A percentile compares a stretch with the other conserved stretches of the same genome.
These are phyloP conservation scores for Thuidium tamariscinum DNA, from an alignment of 225 moss, liverwort and hornwort species.

Conservation along the genomic window DNA sequence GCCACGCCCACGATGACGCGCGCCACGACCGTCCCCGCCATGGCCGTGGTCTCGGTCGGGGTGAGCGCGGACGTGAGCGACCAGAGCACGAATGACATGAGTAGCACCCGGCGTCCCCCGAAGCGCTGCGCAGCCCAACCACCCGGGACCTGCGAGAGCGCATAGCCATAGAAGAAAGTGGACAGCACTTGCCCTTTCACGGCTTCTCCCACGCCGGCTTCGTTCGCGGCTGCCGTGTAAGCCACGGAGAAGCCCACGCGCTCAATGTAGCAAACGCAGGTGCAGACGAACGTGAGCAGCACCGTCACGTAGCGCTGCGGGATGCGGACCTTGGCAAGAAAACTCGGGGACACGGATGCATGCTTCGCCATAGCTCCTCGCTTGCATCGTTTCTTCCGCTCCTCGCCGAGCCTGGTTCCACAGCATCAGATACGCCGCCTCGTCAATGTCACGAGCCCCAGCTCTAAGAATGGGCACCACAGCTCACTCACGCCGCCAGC, in stretches of 20 bases:
- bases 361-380: conserved; percentile 38
- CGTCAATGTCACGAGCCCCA: neutral
- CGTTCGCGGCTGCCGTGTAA: conserved; percentile 82
- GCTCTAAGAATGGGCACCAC: neutral
- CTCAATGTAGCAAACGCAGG: conserved; percentile 97
- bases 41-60: conserved; percentile 58
- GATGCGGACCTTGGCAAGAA: conserved; percentile 23
- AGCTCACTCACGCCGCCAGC: neutral
- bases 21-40: conserved; percentile 56
- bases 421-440: neutral
- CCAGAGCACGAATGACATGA: conserved; percentile 87
- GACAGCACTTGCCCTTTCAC: conserved; percentile 85
- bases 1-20: conserved; percentile 86
- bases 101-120: conserved; percentile 74
- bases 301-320: conserved; percentile 96
- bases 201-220: conserved; percentile 78
- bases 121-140: conserved; percentile 99
- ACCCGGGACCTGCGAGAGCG: conserved; percentile 80
- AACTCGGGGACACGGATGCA: conserved; percentile 2
- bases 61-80: conserved; percentile 83
- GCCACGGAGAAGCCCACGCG: conserved; percentile 93
- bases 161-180: conserved; percentile 91
- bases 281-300: conserved; percentile 81
- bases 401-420: neutral
- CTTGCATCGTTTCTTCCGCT: conserved; percentile 33